phyloP scores from a whole-genome alignment of 345 rosid species.

The Orychophragmus violaceus region DNA sequence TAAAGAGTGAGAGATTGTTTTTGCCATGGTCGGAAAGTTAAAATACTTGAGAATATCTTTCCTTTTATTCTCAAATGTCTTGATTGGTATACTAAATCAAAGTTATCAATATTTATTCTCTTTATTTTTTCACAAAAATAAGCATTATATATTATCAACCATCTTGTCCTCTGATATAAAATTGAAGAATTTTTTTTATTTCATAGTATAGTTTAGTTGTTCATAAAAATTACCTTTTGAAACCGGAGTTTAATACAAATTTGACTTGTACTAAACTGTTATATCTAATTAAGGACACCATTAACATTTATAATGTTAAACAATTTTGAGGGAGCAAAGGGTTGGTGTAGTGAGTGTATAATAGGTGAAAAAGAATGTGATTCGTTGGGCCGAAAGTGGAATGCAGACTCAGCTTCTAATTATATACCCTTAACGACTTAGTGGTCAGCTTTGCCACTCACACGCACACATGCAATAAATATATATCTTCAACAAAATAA shows the following conservation, averaged over 20 bases:
- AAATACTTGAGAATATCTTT: conserved; percentile 10
- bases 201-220: neutral
- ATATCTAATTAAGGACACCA: neutral
- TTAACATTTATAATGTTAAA: neutral
- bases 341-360: conserved; percentile 20
- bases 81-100: conserved; percentile 3
- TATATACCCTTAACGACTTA: conserved; percentile 15
- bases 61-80: conserved; percentile 17
- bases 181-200: neutral
- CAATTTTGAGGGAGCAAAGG: conserved; percentile 21
- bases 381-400: conserved; percentile 25
- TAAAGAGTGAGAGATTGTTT: neutral
- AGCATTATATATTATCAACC: neutral
- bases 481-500: neutral
- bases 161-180: neutral
- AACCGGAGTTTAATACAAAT: neutral
- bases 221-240: neutral
- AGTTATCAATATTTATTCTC: neutral
- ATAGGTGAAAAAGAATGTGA: conserved; percentile 24
- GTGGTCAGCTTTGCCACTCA: conserved; percentile 22
- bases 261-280: conserved; percentile 10
- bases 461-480: neutral
- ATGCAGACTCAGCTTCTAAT: conserved; percentile 29
- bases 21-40: conserved; percentile 13
- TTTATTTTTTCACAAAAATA: neutral